Evolutionary conservation across 257 asterid genomes (phyloP).

Genomic region (Pogostemon cablin): DNA sequence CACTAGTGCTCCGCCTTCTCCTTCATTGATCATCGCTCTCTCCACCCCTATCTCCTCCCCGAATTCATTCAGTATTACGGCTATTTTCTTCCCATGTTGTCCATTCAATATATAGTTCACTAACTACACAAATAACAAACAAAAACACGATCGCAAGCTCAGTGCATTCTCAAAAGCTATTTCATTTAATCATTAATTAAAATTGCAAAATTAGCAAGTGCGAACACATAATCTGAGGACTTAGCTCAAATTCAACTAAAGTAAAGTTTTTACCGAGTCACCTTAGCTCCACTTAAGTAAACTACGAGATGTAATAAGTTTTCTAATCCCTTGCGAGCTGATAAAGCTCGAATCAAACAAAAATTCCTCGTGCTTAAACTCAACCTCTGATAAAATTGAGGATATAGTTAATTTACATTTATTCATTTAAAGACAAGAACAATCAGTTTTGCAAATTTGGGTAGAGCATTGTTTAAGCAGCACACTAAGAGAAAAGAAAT

Average conservation of each 20-base stretch:
- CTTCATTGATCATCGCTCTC: conserved; percentile 97
- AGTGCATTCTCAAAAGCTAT: conserved; percentile 4
- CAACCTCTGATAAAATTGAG: conserved; percentile 5
- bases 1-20: conserved; percentile 88
- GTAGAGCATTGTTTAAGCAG: conserved; percentile 10
- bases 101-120: conserved; percentile 75
- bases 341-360: not conserved
- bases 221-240: not conserved
- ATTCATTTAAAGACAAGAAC: not conserved
- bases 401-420: not conserved
- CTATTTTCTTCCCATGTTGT: conserved; percentile 88
- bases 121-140: conserved; percentile 48
- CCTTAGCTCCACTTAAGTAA: not conserved
- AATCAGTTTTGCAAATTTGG: conserved; percentile 4
- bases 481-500: not conserved
- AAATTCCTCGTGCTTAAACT: conserved; percentile 28
- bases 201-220: not conserved
- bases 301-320: not conserved
- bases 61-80: conserved; percentile 91
- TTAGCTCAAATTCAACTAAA: conserved; percentile 12
- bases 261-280: not conserved
- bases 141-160: conserved; percentile 4
- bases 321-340: not conserved
- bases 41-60: conserved; percentile 98
- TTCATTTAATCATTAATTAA: not conserved